These are phyloP conservation scores for Onygenales sp. DNA, from an alignment of 2,329 filamentous ascomycete species.

Conservation along the genomic window DNA sequence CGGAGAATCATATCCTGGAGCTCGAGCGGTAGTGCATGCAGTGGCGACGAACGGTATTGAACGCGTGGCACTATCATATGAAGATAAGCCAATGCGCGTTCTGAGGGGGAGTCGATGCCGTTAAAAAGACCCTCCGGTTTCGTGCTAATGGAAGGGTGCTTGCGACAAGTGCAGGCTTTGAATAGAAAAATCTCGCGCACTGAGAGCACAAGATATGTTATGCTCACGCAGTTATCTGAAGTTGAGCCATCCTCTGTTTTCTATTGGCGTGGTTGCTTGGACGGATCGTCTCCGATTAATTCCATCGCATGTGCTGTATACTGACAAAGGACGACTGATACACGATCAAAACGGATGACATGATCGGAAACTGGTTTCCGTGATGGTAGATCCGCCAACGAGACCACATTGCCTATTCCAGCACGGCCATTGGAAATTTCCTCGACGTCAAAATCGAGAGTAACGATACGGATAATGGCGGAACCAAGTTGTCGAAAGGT, in stretches of 20 bases:
- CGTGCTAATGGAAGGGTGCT: constrained; percentile 8
- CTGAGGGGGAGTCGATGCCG: constrained; percentile 11
- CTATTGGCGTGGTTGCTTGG: background rate
- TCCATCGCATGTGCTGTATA: background rate
- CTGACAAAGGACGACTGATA: constrained; percentile 4
- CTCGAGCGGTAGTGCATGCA: constrained; percentile 15
- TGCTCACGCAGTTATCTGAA: background rate
- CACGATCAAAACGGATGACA: constrained; percentile 1
- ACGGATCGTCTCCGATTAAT: constrained; percentile 9
- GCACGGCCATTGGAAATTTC: background rate
- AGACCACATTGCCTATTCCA: background rate
- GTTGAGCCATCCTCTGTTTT: background rate
- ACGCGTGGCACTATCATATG: constrained; percentile 10
- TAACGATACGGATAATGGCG: constrained; percentile 7
- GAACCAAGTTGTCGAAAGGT: constrained; percentile 7
- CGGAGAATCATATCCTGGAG: constrained; percentile 16
- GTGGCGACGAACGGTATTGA: constrained; percentile 3
- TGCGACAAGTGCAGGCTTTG: constrained; percentile 7
- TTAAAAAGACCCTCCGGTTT: constrained; percentile 13
- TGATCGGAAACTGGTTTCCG: constrained; percentile 4
- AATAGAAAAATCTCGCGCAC: constrained; percentile 13
- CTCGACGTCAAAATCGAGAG: constrained; percentile 5
- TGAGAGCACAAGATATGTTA: constrained; percentile 16
- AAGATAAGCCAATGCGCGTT: constrained; percentile 12
- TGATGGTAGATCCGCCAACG: constrained; percentile 2